These are phyloP conservation scores for Pontederia crassipes DNA, from an alignment of 176 grass and related monocot species.

Conservation along the genomic window DNA sequence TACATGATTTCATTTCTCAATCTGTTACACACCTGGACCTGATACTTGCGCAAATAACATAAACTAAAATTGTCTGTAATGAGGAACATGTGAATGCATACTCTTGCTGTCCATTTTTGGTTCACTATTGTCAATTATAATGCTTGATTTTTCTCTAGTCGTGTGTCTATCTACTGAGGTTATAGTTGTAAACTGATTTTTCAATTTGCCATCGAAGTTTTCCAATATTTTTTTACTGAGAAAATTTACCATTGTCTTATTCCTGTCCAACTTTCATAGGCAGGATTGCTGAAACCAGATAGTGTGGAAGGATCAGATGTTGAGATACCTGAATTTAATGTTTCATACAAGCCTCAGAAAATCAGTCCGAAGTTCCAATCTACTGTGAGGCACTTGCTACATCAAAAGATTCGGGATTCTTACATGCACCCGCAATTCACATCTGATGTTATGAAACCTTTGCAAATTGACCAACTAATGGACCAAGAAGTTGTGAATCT, in stretches of 20 bases:
- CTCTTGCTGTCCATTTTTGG: too few relatives aligned
- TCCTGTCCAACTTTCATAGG: conserved; percentile 30
- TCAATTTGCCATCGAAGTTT: conserved; percentile 3
- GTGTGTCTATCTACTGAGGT: too few relatives aligned
- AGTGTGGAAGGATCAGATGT: conserved; percentile 51
- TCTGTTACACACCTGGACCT: too few relatives aligned
- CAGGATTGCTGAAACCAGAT: conserved; percentile 69
- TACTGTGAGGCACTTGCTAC: conserved; percentile 72
- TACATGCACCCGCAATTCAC: conserved; percentile 84
- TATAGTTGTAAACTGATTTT: not conserved
- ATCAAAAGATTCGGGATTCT: conserved; percentile 77
- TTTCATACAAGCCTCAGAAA: conserved; percentile 92
- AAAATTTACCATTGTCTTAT: not conserved
- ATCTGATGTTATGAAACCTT: conserved; percentile 95
- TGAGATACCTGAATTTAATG: conserved; percentile 97
- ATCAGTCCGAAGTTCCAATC: conserved; percentile 70
- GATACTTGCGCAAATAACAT: too few relatives aligned
- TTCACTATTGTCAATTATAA: too few relatives aligned
- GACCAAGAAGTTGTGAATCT: conserved; percentile 88
- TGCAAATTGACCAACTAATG: conserved; percentile 92
- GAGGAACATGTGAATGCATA: too few relatives aligned
- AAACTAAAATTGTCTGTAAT: too few relatives aligned
- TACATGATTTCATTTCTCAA: too few relatives aligned
- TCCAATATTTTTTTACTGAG: too few relatives aligned
- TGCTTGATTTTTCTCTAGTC: too few relatives aligned